phyloP scores from a whole-genome alignment of 2,329 filamentous ascomycete species.

The Clarireedia sp. region DNA sequence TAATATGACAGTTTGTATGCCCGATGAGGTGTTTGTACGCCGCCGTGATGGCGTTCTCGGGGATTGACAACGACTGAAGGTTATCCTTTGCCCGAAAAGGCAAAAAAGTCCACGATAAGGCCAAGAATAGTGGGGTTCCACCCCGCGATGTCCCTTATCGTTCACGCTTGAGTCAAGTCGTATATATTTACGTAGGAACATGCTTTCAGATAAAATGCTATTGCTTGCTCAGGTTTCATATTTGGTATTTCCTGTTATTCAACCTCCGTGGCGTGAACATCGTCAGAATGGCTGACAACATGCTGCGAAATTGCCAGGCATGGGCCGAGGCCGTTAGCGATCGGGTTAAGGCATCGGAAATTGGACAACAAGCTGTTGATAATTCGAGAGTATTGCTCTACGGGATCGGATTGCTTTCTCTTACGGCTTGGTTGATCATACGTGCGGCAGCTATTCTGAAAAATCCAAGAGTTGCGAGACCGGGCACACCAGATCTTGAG shows the following conservation, averaged over 20 bases:
- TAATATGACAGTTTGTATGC: slow-evolving; percentile 7
- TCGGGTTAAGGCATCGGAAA: slow-evolving; percentile 6
- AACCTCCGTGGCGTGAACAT: background rate
- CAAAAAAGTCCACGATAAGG: slow-evolving; percentile 25
- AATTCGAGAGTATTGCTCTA: slow-evolving; percentile 20
- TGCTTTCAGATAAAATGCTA: background rate
- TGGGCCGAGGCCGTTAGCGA: slow-evolving; percentile 9
- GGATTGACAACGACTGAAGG: slow-evolving; percentile 5
- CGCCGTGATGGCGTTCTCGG: background rate
- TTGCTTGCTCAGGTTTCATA: background rate
- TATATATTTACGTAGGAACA: too few species aligned
- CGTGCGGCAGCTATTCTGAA: slow-evolving; percentile 17
- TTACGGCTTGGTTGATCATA: slow-evolving; percentile 21
- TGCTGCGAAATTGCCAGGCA: slow-evolving; percentile 10
- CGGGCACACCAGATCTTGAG: slow-evolving; percentile 26
- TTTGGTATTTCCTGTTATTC: background rate
- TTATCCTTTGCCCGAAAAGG: slow-evolving; percentile 21
- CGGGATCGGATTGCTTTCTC: slow-evolving; percentile 10
- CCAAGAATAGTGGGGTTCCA: slow-evolving; percentile 13
- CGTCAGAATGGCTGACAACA: slow-evolving; percentile 13
- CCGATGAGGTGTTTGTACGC: slow-evolving; percentile 18
- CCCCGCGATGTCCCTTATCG: slow-evolving; percentile 8
- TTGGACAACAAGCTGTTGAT: slow-evolving; percentile 8
- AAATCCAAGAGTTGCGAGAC: slow-evolving; percentile 16
- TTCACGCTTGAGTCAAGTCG: background rate